Evolutionary conservation across 179 eudicot species (phyloP).

Genomic region (Carnegiea gigantea): DNA sequence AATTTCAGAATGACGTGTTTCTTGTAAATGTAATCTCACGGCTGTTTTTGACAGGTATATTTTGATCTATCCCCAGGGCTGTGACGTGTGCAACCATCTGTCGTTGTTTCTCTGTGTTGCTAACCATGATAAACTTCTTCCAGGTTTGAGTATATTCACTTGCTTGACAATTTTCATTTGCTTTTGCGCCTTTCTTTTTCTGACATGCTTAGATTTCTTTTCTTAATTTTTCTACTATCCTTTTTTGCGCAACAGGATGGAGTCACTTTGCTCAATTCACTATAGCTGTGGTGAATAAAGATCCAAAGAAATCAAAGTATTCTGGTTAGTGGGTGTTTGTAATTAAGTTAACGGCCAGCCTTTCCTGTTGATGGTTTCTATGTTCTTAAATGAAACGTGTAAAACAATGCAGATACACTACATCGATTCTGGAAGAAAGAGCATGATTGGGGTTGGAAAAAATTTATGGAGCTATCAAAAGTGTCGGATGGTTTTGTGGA

Average conservation of each 20-base stretch:
- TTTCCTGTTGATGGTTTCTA: not conserved
- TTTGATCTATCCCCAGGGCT: conserved; percentile 91
- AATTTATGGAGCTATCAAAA: conserved; percentile 87
- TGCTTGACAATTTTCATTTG: not conserved
- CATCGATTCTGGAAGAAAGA: conserved; percentile 96
- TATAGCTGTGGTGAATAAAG: conserved; percentile 90
- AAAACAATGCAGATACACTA: conserved; percentile 57
- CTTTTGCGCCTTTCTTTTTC: not conserved
- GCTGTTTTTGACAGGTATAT: conserved; percentile 67
- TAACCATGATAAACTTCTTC: conserved; percentile 94
- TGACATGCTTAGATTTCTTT: not conserved
- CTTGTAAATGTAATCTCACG: conserved; percentile 5
- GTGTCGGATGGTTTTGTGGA: conserved; percentile 84
- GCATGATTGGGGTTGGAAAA: conserved; percentile 99
- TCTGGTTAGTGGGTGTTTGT: conserved; percentile 51
- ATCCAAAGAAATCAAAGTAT: conserved; percentile 81
- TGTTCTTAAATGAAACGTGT: conserved; percentile 22
- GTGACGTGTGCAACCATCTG: conserved; percentile 97
- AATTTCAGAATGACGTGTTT: not conserved
- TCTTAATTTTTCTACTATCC: not conserved
- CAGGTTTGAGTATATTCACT: conserved; percentile 50
- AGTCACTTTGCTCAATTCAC: conserved; percentile 97
- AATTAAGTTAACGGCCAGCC: not conserved
- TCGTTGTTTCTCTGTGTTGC: conserved; percentile 97
- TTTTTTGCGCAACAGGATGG: conserved; percentile 61